Evolutionary conservation across 257 asterid genomes (phyloP).

Genomic region (Scutellaria baicalensis): DNA sequence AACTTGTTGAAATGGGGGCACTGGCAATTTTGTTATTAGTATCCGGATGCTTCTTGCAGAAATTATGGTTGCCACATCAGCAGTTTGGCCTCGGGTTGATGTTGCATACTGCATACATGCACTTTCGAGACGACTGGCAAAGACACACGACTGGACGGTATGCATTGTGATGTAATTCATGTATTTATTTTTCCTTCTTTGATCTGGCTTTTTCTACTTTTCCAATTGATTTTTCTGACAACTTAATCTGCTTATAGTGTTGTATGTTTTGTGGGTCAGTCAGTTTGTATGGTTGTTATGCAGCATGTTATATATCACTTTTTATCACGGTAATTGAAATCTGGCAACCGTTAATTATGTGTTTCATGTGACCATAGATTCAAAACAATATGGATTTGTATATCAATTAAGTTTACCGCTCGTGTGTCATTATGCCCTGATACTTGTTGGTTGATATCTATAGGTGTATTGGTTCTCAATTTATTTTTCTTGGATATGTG

Average conservation of each 20-base stretch:
- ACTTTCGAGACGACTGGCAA: slow-evolving; percentile 76
- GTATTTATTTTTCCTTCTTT: background rate
- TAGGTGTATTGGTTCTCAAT: background rate
- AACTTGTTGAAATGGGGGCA: slow-evolving; percentile 17
- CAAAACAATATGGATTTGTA: background rate
- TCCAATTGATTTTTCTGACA: background rate
- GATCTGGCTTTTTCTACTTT: background rate
- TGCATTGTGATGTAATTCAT: slow-evolving; percentile 10
- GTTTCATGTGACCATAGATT: background rate
- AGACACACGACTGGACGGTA: slow-evolving; percentile 99
- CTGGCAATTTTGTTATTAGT: slow-evolving; percentile 14
- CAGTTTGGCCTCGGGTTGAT: slow-evolving; percentile 80
- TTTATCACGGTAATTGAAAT: too few relatives aligned
- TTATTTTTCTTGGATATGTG: background rate
- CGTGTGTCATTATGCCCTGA: background rate
- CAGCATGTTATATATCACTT: background rate
- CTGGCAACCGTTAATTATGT: too few relatives aligned
- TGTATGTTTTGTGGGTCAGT: background rate
- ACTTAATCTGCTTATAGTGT: background rate
- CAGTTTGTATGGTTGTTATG: background rate
- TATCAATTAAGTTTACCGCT: background rate
- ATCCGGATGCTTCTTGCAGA: slow-evolving; percentile 55
- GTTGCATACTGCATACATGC: slow-evolving; percentile 96
- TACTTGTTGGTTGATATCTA: background rate
- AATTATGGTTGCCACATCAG: slow-evolving; percentile 73